These are phyloP conservation scores for Penicillium flavigenum DNA, from an alignment of 495 filamentous ascomycete species.

Conservation along the genomic window DNA sequence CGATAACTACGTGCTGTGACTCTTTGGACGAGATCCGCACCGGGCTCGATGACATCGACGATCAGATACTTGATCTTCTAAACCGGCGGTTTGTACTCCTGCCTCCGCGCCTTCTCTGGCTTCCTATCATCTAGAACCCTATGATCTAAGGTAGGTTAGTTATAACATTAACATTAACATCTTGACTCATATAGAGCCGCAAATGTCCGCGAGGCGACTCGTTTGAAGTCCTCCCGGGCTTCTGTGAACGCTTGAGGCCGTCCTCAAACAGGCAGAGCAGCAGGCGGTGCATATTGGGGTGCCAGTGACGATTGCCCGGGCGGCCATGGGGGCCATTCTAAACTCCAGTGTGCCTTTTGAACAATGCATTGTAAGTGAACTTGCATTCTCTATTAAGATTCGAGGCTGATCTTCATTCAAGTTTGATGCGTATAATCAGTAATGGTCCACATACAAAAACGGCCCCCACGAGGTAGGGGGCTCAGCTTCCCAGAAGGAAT, in stretches of 20 bases:
- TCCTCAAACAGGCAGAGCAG: conserved; percentile 8
- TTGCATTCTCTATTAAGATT: background rate
- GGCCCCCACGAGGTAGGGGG: background rate
- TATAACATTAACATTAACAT: background rate
- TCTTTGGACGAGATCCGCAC: conserved; percentile 6
- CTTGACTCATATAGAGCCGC: conserved; percentile 2
- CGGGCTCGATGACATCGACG: conserved; percentile 4
- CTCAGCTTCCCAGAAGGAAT: background rate
- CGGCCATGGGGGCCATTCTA: conserved; percentile 8
- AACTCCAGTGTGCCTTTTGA: conserved; percentile 12
- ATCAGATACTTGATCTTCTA: background rate
- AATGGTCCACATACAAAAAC: background rate
- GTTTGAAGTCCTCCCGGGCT: conserved; percentile 11
- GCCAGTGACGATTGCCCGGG: conserved; percentile 13
- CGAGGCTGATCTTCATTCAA: background rate
- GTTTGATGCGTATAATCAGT: background rate
- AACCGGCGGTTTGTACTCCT: background rate
- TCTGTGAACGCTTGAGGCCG: conserved; percentile 12
- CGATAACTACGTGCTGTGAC: conserved; percentile 4
- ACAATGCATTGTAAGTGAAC: conserved; percentile 9
- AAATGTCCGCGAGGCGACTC: conserved; percentile 12
- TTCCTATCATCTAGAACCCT: too few relatives aligned
- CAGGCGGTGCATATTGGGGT: conserved; percentile 9
- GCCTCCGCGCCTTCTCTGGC: background rate
- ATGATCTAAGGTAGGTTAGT: too few relatives aligned